Base-by-base conservation (phyloP, 106 monocot species). In the Dendrobium nobile region DNA sequence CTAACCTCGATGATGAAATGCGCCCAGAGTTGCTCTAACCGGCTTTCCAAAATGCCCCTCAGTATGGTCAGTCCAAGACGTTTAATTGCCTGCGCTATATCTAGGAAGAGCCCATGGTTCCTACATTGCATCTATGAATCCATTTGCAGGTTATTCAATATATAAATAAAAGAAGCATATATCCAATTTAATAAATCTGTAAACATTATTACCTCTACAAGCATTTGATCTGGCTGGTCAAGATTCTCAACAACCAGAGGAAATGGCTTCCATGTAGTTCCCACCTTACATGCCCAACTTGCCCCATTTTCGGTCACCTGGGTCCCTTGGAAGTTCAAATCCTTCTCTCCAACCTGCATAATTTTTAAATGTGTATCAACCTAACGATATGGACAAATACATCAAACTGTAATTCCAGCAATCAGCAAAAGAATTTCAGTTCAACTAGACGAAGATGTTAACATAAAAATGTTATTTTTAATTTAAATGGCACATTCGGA, bases 1-100 rank as follows among this genome's bases (percentile, higher is more conserved):
- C 51, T 8, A 86, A 93, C 96, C 89, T 98, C 91, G 5, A 98
- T 72, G 5, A 94, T 82, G 86, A 98, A 94, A 42, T 85, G 92
- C 55, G 92, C 94, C 92, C 94, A 92, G 1, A 87, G 90, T 79
- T 91, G 58, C 48, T 94, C 82, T 0, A 80, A 84, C 56, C 85
- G 83, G 6, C 26, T 87, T 55, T 94, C 91, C 77, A 98, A 42
- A 10, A 84, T 79, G 41, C 97, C 92, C 64, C 89, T 91, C 41
- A 98, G 67, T 54, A 98, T 92, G 43, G 58, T 80, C 41, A 94
- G 68, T 18, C 88, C 77, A 54, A 89, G 81, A 5, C 85, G 86
- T 81, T 79, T 91, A 41, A 98, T 89, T 27, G 89, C 86, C 61
- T 89, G 86, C 4, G 88, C 94, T 40, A 98, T 91, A 18, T 98